A percentile compares a stretch with the other conserved stretches of the same genome.
These are phyloP conservation scores for Kondoa malvinella DNA, from an alignment of 768 basidiomycete genomes.

Conservation along the genomic window DNA sequence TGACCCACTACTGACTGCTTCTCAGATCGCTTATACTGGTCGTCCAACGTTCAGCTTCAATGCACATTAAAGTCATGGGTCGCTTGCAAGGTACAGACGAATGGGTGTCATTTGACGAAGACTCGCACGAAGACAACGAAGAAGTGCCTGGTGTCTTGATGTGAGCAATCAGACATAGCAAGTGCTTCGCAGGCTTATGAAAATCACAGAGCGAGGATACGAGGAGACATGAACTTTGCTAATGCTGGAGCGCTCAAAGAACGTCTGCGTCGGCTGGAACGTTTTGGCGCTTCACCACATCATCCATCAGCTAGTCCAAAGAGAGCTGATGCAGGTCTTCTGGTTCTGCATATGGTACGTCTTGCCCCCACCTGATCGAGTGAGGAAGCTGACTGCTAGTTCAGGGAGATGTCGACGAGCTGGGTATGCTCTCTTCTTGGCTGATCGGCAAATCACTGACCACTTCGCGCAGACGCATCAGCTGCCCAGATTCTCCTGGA, in stretches of 20 bases:
- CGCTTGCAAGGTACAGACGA: slow-evolving; percentile 69
- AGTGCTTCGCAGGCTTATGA: not conserved
- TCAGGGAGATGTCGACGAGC: slow-evolving; percentile 77
- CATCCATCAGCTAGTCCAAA: slow-evolving; percentile 73
- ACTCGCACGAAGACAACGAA: slow-evolving; percentile 48
- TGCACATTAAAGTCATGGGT: slow-evolving; percentile 34
- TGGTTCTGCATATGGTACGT: slow-evolving; percentile 7
- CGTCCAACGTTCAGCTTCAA: slow-evolving; percentile 28
- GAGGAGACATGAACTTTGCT: slow-evolving; percentile 84
- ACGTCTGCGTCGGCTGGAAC: slow-evolving; percentile 62
- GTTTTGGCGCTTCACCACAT: slow-evolving; percentile 59
- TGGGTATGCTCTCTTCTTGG: slow-evolving; percentile 27
- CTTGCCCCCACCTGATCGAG: slow-evolving; percentile 36
- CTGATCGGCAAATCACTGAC: not conserved
- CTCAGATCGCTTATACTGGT: slow-evolving; percentile 10
- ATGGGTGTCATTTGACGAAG: slow-evolving; percentile 82
- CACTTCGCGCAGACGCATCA: slow-evolving; percentile 47
- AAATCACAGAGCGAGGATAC: slow-evolving; percentile 46
- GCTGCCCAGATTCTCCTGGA: slow-evolving; percentile 25
- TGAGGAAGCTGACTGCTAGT: slow-evolving; percentile 39
- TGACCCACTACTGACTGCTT: not conserved
- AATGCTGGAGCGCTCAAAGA: slow-evolving; percentile 92
- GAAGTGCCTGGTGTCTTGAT: slow-evolving; percentile 66
- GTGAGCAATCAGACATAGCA: not conserved
- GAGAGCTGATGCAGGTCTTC: slow-evolving; percentile 19